Conservation (phyloP, 192 early-diverging fungal species). For the Coemansia sp. region DNA sequence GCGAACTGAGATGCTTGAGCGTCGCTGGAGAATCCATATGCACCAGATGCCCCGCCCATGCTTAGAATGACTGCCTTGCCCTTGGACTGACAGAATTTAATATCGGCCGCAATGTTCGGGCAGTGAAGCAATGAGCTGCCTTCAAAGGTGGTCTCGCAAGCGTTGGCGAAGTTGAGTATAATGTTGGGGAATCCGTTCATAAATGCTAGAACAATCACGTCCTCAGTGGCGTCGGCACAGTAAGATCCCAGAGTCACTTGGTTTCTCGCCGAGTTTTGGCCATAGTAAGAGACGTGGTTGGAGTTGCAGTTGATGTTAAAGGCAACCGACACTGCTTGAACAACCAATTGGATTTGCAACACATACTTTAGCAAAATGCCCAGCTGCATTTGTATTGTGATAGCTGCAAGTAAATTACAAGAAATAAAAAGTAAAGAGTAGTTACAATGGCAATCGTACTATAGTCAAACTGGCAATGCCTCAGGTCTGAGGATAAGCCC, state of each 20-base stretch:
- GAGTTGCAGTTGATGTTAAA: conserved; percentile 53
- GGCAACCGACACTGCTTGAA: conserved; percentile 8
- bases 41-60: conserved; percentile 72
- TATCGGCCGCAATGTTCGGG: conserved; percentile 62
- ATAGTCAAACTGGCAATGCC: not conserved
- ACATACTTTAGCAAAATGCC: not conserved
- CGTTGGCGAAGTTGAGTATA: conserved; percentile 66
- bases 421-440: not conserved
- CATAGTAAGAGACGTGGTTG: conserved; percentile 57
- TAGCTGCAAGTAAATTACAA: not conserved
- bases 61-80: conserved; percentile 69
- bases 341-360: not conserved
- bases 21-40: conserved; percentile 59
- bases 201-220: conserved; percentile 68
- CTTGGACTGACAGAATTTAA: conserved; percentile 67
- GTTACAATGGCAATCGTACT: not conserved
- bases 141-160: conserved; percentile 62
- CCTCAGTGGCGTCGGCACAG: conserved; percentile 65
- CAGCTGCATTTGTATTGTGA: not conserved
- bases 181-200: conserved; percentile 63
- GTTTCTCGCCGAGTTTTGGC: conserved; percentile 58
- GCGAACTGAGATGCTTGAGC: conserved; percentile 58
- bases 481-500: not conserved
- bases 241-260: conserved; percentile 57
- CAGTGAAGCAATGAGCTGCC: conserved; percentile 64